A percentile compares a stretch with the other conserved stretches of the same genome.
phyloP scores from a whole-genome alignment of 768 basidiomycete species.

The Mycena maculata region DNA sequence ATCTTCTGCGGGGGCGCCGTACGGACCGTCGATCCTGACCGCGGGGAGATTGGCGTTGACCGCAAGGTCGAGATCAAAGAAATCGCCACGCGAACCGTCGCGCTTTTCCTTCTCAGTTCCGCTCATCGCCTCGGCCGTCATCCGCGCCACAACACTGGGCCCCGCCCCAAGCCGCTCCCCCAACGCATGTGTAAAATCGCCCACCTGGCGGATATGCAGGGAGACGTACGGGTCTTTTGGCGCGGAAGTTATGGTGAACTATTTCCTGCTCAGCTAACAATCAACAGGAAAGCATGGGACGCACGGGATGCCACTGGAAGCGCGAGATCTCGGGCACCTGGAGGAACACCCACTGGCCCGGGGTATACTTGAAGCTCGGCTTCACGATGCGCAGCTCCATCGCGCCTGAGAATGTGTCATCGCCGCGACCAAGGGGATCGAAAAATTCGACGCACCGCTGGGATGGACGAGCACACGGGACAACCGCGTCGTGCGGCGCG shows the following conservation, averaged over 20 bases:
- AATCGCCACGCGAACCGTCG: constrained; percentile 72
- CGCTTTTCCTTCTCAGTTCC: constrained; percentile 71
- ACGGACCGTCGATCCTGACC: constrained; percentile 90
- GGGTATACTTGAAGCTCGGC: constrained; percentile 89
- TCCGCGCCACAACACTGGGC: constrained; percentile 78
- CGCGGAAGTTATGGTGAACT: constrained; percentile 96
- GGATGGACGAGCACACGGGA: constrained; percentile 91
- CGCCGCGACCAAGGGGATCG: not conserved
- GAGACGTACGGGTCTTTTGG: constrained; percentile 95
- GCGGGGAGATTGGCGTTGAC: constrained; percentile 64
- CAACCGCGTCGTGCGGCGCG: constrained; percentile 80
- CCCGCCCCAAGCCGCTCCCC: constrained; percentile 89
- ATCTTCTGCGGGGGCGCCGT: constrained; percentile 93
- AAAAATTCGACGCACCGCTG: constrained; percentile 61
- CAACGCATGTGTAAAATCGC: constrained; percentile 86
- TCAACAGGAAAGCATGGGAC: constrained; percentile 38
- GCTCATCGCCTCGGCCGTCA: constrained; percentile 83
- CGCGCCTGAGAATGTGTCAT: constrained; percentile 61
- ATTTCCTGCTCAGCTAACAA: constrained; percentile 11
- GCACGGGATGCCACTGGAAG: constrained; percentile 93
- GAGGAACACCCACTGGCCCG: constrained; percentile 93
- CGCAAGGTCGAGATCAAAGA: constrained; percentile 77
- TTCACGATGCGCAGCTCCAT: constrained; percentile 96
- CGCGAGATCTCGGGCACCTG: constrained; percentile 87
- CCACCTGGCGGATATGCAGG: constrained; percentile 93